phyloP scores from a whole-genome alignment of 169 alveolate genomes.

The Gregarina niphandrodes region DNA sequence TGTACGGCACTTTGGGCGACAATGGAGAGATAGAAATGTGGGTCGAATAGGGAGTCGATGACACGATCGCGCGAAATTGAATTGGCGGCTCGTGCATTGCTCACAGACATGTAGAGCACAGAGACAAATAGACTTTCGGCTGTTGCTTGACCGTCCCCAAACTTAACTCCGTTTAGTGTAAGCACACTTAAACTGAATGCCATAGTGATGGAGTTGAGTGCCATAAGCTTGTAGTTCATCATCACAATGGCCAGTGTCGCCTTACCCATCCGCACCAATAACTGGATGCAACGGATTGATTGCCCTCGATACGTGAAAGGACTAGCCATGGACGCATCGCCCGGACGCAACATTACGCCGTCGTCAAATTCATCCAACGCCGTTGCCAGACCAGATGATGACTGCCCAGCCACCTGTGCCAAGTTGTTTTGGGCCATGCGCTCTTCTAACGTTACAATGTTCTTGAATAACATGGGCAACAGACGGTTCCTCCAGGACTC shows the following conservation, averaged over 20 bases:
- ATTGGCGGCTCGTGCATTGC: slow-evolving; percentile 27
- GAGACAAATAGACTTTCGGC: slow-evolving; percentile 40
- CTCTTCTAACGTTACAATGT: too few species aligned
- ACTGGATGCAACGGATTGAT: slow-evolving; percentile 63
- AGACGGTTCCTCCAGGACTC: slow-evolving; percentile 3
- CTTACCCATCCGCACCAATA: slow-evolving; percentile 65
- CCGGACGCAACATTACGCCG: slow-evolving; percentile 50
- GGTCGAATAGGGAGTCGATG: slow-evolving; percentile 12
- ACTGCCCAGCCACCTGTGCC: too few species aligned
- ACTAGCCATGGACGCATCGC: slow-evolving; percentile 93
- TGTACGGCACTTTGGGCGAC: slow-evolving; percentile 39
- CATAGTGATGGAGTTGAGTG: slow-evolving; percentile 67
- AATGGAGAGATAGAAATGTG: slow-evolving; percentile 21
- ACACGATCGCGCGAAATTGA: neutral
- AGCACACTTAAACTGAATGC: slow-evolving; percentile 76
- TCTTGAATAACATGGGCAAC: neutral
- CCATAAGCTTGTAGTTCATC: slow-evolving; percentile 79
- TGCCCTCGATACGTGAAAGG: slow-evolving; percentile 79
- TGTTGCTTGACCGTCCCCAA: slow-evolving; percentile 84
- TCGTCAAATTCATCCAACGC: slow-evolving; percentile 37
- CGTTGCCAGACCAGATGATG: too few species aligned
- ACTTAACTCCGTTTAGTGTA: slow-evolving; percentile 81
- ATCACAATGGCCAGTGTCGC: slow-evolving; percentile 75
- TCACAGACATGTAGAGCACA: slow-evolving; percentile 25
- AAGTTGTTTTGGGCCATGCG: too few species aligned